Evolutionary conservation across 768 basidiomycete species (phyloP), one percentile per base, ranked within the genome.

Genomic region (Grammothele lineata): DNA sequence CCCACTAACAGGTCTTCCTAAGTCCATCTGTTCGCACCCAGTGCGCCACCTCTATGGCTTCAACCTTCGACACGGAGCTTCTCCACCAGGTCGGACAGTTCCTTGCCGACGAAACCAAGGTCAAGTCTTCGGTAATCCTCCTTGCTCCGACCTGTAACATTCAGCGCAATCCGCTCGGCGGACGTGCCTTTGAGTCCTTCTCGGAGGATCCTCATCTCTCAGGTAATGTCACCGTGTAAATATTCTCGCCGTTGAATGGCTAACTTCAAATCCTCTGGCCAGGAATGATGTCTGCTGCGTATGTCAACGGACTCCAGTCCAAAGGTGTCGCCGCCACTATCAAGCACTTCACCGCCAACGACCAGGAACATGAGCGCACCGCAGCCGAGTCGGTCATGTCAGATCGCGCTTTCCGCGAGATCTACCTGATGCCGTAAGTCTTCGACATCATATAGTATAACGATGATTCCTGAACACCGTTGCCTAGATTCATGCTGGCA

Each of bases 101-200:
- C 43, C 69, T 89, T 39, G 85, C 72, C 0, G 68, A 76, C 47
- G 85, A 87, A 62, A 71, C 83, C 22, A 85, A 85, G 56, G 66
- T 74, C 54, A 83, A 83, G 58, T 79, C 80, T 5, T 77, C 79
- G 2, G 76, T 79, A 26, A 68, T 84, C 25, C 67, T 86, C 12
- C 72, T 87, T 19, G 84, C 82, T 2, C 86, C 84, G 8, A 88
- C 86, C 0, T 83, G 83, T 65, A 88, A 86, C 60, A 86, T 85
- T 38, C 83, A 82, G 59, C 74, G 85, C 32, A 75, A 74, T 9
- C 80, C 79, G 14, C 66, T 81, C 4, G 80, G 78, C 17, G 80
- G 80, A 4, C 67, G 79, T 38, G 70, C 76, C 3, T 88, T 87
- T 57, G 85, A 87, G 61, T 83, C 80, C 1, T 86, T 84, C 63